Base-by-base conservation (phyloP, 2,329 filamentous ascomycete species). In the Allantophomopsis lycopodina region DNA sequence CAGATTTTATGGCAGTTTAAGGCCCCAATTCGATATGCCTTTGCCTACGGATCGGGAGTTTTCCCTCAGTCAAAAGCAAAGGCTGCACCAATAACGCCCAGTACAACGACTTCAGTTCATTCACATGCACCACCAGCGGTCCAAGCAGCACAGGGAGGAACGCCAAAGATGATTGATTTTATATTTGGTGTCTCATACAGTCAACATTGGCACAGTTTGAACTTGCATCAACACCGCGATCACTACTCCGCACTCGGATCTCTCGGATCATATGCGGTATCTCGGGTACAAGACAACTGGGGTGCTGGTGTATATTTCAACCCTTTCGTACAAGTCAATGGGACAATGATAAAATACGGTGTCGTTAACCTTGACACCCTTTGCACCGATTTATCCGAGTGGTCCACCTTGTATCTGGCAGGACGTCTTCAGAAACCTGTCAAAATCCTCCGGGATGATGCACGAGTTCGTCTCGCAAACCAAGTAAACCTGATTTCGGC, bases 291-390 rank as follows among this genome's bases (percentile, higher is more conserved):
- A 59, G 85, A 96, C 53, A 73, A 68, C 46, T 84, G 83, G 65
- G 91, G 91, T 33, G 91, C 91, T 0, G 93, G 91, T 6, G 86
- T 95, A 32, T 98, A 98, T 62, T 98, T 95, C 64, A 94, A 98
- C 53, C 88, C 91, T 0, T 95, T 89, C 57, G 76, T 98, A 37
- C 89, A 83, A 2, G 79, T 96, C 44, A 94, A 96, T 52, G 93
- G 91, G 32, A 93, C 87, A 45, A 70, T 96, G 53, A 91, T 98
- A 60, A 98, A 98, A 62, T 98, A 98, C 53, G 91, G 89, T 15
- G 91, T 98, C 16, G 93, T 95, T 34, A 94, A 93, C 53, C 73
- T 96, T 48, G 79, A 93, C 54, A 95, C 88, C 2, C 67, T 98
- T 13, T 88, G 86, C 51, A 72, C 70, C 33, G 91, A 98, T 56